Evolutionary conservation across 352 stramenopile species (phyloP).

Genomic region (Pythium aphanidermatum): DNA sequence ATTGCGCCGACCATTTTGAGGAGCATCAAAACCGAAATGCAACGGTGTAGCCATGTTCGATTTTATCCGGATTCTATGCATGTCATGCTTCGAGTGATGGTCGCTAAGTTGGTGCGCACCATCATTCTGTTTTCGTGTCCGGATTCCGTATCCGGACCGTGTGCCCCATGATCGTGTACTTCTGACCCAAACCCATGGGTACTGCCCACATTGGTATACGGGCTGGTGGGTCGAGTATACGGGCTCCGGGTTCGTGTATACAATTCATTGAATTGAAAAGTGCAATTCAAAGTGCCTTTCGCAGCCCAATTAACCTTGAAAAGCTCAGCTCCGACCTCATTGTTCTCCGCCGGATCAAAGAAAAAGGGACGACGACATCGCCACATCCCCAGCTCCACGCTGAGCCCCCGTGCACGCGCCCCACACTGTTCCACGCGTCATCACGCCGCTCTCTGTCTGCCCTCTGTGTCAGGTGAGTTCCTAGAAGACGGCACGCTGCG

Average conservation of each 20-base stretch:
- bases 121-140: too few relatives aligned
- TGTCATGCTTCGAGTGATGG: slow-evolving; percentile 22
- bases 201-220: slow-evolving; percentile 15
- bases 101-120: slow-evolving; percentile 20
- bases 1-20: too few relatives aligned
- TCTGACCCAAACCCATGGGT: slow-evolving; percentile 15
- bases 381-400: too few relatives aligned
- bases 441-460: too few relatives aligned
- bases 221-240: slow-evolving; percentile 21
- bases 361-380: slow-evolving; percentile 7
- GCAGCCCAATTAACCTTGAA: slow-evolving; percentile 9
- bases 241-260: slow-evolving; percentile 11
- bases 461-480: too few relatives aligned
- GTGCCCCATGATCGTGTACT: slow-evolving; percentile 22
- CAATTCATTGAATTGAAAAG: slow-evolving; percentile 23
- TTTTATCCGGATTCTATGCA: slow-evolving; percentile 7
- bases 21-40: too few relatives aligned
- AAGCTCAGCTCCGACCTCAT: neutral
- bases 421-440: too few relatives aligned
- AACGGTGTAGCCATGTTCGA: too few relatives aligned
- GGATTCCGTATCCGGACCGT: slow-evolving; percentile 15
- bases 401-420: too few relatives aligned
- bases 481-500: too few relatives aligned
- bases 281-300: slow-evolving; percentile 28
- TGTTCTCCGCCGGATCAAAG: slow-evolving; percentile 20